Evolutionary conservation across 169 alveolate genomes (phyloP), one percentile per base, ranked within the genome.

Genomic region (Cryptosporidium baileyi): DNA sequence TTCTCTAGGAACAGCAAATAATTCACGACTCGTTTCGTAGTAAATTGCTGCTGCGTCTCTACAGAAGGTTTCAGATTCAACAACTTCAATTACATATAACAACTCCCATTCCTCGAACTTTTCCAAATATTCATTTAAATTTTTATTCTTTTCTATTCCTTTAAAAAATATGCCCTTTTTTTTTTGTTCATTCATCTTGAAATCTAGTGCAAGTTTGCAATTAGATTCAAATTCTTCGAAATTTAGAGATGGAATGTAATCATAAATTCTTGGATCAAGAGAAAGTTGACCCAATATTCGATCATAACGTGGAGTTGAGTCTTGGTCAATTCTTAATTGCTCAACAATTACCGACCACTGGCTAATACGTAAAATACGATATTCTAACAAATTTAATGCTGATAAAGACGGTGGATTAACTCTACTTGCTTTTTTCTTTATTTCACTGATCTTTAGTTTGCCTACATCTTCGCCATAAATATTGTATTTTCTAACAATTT

Each of bases 21-120:
- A 74, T 19, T 74, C 85, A 22, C 67, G 65, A 45, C 60, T 32
- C 15, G 54, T 54, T 26, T 30, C 74, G 60, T 52, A 74, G 40
- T 74, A 74, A 54, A 38, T 15, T 11, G 74, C 85, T 22, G 85
- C 85, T 11, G 85, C 85, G 32, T 74, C 85, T 22, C 41, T 74
- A 40, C 85, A 74, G 49, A 74, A 74, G 17, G 74, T 11, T 11
- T 74, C 85, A 3, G 60, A 34, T 2, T 74, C 85, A 8, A 59
- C 26, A 6, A 74, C 40, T 40, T 74, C 85, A 13, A 74, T 74
- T 11, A 24, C 22, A 24, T 51, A 36, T 11, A 19, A 22, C 17
- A 49, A 61, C 11, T 74, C 85, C 85, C 85, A 74, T 40, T 74
- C 85, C 0, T 51, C 47, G 11, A n/a, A 57, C 11, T 36, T 60